Evolutionary conservation across 129 eudicot species (phyloP).

Genomic region (Pulicaria dysenterica): DNA sequence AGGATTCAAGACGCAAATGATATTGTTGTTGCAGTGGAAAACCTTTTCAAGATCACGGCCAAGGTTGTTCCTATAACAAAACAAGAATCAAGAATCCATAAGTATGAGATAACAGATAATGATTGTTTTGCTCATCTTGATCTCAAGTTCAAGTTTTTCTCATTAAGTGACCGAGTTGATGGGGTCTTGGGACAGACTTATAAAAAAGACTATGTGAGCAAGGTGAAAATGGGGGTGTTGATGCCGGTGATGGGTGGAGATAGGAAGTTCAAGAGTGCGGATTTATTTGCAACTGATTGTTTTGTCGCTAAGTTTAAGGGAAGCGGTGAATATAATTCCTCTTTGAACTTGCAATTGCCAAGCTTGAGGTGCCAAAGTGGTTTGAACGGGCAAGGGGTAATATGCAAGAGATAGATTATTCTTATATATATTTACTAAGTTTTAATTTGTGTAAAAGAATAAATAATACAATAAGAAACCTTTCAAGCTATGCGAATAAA

Average conservation of each 20-base stretch:
- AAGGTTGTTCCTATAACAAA: conserved; percentile 65
- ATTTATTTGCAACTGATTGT: conserved; percentile 56
- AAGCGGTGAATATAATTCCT: conserved; percentile 5
- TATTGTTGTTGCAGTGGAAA: conserved; percentile 50
- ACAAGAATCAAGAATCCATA: conserved; percentile 59
- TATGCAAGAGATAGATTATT: conserved; percentile 64
- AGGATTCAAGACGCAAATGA: conserved; percentile 49
- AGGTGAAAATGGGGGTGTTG: conserved; percentile 57
- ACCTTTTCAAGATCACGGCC: conserved; percentile 54
- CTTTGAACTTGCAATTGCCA: conserved; percentile 40
- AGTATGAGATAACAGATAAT: conserved; percentile 54
- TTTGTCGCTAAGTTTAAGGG: conserved; percentile 46
- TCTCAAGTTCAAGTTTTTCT: conserved; percentile 66
- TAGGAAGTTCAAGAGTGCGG: conserved; percentile 43
- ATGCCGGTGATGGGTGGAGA: conserved; percentile 84
- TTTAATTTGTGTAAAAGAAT: neutral
- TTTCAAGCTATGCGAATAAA: conserved; percentile 10
- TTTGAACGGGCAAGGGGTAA: conserved; percentile 54
- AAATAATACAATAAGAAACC: conserved; percentile 5
- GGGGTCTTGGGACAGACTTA: conserved; percentile 78
- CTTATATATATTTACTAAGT: neutral
- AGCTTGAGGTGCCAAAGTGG: conserved; percentile 61
- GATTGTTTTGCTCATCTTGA: conserved; percentile 88
- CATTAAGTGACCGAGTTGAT: conserved; percentile 49
- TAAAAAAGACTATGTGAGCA: conserved; percentile 55